Evolutionary conservation across 805 yeast genomes (phyloP), one percentile per base, ranked within the genome.

Genomic region (Barnettozyma californica): DNA sequence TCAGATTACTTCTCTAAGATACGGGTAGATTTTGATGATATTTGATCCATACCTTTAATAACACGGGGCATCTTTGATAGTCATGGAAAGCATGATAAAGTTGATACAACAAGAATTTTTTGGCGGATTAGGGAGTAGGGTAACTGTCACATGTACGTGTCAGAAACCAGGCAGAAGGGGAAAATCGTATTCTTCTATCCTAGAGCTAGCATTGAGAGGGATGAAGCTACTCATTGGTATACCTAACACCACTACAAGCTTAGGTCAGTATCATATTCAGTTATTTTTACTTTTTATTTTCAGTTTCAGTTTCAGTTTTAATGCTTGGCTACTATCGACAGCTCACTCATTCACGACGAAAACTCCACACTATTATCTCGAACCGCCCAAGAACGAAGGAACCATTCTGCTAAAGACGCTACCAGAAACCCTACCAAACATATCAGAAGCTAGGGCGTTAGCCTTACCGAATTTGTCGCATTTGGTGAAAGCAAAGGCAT

Each of bases 381-480:
- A 42, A 21, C 44, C 36, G 34, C 50, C 49, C 33, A 56, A 43
- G 49, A 59, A 56, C 5, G 61, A 53, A 27, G 63, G 62, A 50
- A 76, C 79, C 26, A 82, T 57, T 53, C 81, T 75, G 18, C 70
- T 62, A 26, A 81, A 62, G 14, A 77, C 40, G 9, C 68, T 65
- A 33, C 76, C 72, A 1, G 82, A 68, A 23, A 83, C 75, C 36
- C 73, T 69, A 5, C 83, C 77, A 55, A 84, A 70, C 9, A 85
- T 61, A 55, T 73, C 76, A 23, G 73, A 68, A 5, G 91, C 88
- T 45, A 85, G 62, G 46, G 70, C 74, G 62, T 84, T 84, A 25
- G 95, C 96, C 62, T 81, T 85, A 44, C 95, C 88, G 68, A 91
- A 92, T 68, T 87, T 88, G 64, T 91, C 97, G 67, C 97, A 89